Base-by-base conservation (phyloP, 2,329 filamentous ascomycete species). In the Exserohilum turcica region DNA sequence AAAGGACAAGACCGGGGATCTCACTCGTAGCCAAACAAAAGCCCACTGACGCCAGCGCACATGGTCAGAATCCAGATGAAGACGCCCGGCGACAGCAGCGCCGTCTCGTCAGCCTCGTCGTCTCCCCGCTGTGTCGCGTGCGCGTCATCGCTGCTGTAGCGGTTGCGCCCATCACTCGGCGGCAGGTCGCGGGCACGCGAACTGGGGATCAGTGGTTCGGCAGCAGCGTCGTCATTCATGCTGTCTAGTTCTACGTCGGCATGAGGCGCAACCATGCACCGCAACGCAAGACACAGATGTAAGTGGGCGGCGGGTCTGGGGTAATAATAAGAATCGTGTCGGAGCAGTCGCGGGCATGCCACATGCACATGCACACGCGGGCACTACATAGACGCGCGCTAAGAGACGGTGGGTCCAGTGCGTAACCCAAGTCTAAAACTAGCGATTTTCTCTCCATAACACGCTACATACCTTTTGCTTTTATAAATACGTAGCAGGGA, bases 11-110 rank as follows among this genome's bases (percentile, higher is more conserved):
- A 16, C 40, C 27, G 27, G 38, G 8, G 29, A 37, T 66, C 66
- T 3, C 74, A 83, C 81, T 86, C 84, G 65, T 85, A 86, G 50
- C 84, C 84, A 72, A 86, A 86, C 13, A 86, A 70, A 12, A 86
- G 70, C 3, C 84, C 84, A 44, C 79, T 82, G 12, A 86, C 77
- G 3, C 82, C 82, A 6, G 84, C 84, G 18, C 82, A 81, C 38
- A 84, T 74, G 0, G 83, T 85, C 44, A 86, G 70, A 3, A 75
- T 73, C 79, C 81, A 85, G 33, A 85, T 79, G 51, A 85, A 84
- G 6, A 48, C 37, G 0, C 72, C 68, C 0, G 74, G 67, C 3
- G 62, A 53, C 1, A 59, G 38, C n/a, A 74, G 47, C 6, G 44
- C 44, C 15, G 61, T 70, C 59, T 75, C 72, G 39, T 75, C 71